Evolutionary conservation across 2,329 filamentous ascomycete genomes (phyloP), one percentile per base, ranked within the genome.

Genomic region (Peltaster fructicola): DNA sequence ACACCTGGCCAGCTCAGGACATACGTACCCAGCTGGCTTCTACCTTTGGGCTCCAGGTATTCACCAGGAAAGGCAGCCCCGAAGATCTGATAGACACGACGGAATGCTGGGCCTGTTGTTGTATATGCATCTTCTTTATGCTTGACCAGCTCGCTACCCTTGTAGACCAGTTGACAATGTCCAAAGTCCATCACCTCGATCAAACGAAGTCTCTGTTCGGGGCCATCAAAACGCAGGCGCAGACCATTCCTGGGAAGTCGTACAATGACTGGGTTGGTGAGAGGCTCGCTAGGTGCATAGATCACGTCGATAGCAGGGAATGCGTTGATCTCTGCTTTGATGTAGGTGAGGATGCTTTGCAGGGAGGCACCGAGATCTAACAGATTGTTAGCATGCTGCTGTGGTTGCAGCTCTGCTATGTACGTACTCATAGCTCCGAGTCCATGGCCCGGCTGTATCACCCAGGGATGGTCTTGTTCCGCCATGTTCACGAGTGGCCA

Each of bases 41-140:
- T 53, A 3, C 57, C 59, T 2, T 57, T 43, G 5, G 52, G 48
- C 6, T 74, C 65, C 17, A 92, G 64, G 44, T 85, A 98, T 57
- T 98, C 88, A 34, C 88, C 88, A 1, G 78, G 78, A 47, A 91
- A 95, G 0, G 85, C 90, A 10, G 84, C 84, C 0, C 88, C 88
- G 34, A 98, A 73, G n/a, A 93, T 61, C 41, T 91, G 81, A 48
- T 95, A 98, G 37, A 98, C 41, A 3, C 44, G 33, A 31, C 43
- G 46, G 34, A 48, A 44, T 4, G 33, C 31, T 7, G 43, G 39
- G 12, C 45, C 41, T 9, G 30, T 26, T 3, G 26, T 12, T 7
- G 29, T 22, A 7, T 24, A 50, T 30, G 40, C 40, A 23, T 47
- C 48, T 31, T 51, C 56, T 21, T 55, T 44, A 2, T 65, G 65